Conservation (phyloP, 2,329 filamentous ascomycete species). For the Scytalidium sp. region DNA sequence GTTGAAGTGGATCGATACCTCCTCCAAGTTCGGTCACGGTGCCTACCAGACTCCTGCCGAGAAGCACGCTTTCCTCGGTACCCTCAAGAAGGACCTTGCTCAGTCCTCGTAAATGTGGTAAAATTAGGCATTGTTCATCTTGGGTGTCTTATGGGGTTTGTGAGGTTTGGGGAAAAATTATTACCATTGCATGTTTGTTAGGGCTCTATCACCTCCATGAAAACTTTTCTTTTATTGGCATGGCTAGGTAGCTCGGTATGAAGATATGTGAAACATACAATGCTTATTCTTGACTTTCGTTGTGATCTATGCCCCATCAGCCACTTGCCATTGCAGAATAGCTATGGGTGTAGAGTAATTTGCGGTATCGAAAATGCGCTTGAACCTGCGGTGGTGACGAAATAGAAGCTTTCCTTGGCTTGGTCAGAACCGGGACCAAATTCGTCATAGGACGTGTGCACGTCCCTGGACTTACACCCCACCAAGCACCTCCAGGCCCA, state of each 20-base stretch:
- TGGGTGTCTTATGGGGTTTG: background rate
- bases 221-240: background rate
- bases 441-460: constrained; percentile 10
- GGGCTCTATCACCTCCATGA: background rate
- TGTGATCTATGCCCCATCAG: too few species aligned
- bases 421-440: constrained; percentile 1
- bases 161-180: background rate
- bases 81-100: constrained; percentile 96
- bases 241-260: background rate
- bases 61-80: constrained; percentile 97
- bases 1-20: constrained; percentile 99
- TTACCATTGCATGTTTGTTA: background rate
- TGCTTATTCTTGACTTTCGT: background rate
- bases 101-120: constrained; percentile 46
- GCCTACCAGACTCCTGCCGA: constrained; percentile 97
- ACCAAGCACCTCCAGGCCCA: constrained; percentile 1
- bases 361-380: too few species aligned
- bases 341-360: too few species aligned
- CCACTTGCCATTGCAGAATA: too few species aligned
- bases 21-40: constrained; percentile 99
- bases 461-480: constrained; percentile 12
- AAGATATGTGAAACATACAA: background rate
- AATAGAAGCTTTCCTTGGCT: too few species aligned
- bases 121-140: background rate
- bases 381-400: too few species aligned